Conservation (phyloP, 2,329 filamentous ascomycete species). For the Aspergillus cejpii region DNA sequence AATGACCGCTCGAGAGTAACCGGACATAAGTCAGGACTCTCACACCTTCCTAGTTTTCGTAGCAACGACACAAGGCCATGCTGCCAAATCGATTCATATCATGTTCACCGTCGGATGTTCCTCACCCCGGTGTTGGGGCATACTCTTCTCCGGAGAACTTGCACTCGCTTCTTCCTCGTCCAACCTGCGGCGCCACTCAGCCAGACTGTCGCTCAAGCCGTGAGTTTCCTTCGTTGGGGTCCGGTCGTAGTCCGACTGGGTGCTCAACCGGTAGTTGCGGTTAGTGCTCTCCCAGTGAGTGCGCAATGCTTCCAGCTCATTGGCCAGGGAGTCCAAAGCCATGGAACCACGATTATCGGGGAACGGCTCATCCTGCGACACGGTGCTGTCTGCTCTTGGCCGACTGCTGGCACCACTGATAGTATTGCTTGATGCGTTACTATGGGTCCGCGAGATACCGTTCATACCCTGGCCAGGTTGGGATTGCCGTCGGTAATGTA, state of each 20-base stretch:
- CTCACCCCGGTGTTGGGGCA: conserved; percentile 20
- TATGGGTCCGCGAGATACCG: conserved; percentile 47
- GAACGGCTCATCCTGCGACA: conserved; percentile 39
- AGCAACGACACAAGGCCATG: conserved; percentile 16
- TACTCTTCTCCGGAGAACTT: conserved; percentile 24
- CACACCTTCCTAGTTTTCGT: conserved; percentile 10
- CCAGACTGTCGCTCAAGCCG: conserved; percentile 61
- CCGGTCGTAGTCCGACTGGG: conserved; percentile 77
- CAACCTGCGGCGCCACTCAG: conserved; percentile 72
- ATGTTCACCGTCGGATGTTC: conserved; percentile 27
- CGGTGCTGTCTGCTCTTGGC: conserved; percentile 37
- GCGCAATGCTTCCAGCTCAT: conserved; percentile 82
- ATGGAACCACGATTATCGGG: conserved; percentile 55
- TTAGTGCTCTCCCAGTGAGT: conserved; percentile 94
- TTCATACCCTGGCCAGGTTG: conserved; percentile 39
- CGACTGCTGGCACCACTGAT: conserved; percentile 30
- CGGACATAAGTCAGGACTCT: no score
- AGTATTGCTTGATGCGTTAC: conserved; percentile 48
- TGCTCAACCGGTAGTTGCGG: conserved; percentile 87
- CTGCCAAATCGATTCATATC: conserved; percentile 24
- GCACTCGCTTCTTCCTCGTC: conserved; percentile 50
- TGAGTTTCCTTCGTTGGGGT: conserved; percentile 42
- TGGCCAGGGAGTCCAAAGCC: conserved; percentile 84
- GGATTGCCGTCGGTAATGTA: conserved; percentile 80
- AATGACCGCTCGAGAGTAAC: neutral